phyloP scores from a whole-genome alignment of 768 basidiomycete species.

The Candolleomyces aberdarensis region DNA sequence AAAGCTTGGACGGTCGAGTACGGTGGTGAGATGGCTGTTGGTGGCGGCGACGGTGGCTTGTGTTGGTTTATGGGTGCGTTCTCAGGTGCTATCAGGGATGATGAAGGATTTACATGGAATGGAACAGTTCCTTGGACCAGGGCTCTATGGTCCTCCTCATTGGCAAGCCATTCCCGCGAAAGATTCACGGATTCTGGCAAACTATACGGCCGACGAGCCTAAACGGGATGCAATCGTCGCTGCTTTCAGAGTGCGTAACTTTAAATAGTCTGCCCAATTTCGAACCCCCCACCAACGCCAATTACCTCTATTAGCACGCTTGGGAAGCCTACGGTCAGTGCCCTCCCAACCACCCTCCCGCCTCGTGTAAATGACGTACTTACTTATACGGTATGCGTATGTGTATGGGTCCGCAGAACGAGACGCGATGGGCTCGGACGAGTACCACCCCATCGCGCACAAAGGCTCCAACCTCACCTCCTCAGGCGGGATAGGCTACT shows the following conservation, averaged over 20 bases:
- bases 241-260: conserved; percentile 68
- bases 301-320: conserved; percentile 54
- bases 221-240: conserved; percentile 70
- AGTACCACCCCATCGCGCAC: conserved; percentile 82
- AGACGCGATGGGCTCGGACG: conserved; percentile 89
- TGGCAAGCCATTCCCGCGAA: not conserved
- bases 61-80: not conserved
- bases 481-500: conserved; percentile 85
- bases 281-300: not conserved
- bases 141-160: not conserved
- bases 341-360: no score
- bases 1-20: not conserved
- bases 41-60: not conserved
- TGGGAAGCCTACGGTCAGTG: conserved; percentile 79
- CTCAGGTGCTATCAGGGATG: not conserved
- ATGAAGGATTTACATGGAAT: not conserved
- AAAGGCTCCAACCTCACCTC: conserved; percentile 74
- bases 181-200: not conserved
- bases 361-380: no score
- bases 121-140: not conserved
- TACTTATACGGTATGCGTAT: no score
- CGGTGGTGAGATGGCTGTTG: not conserved
- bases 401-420: conserved; percentile 47
- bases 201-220: conserved; percentile 45
- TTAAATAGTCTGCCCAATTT: not conserved